A percentile compares a stretch with the other conserved stretches of the same genome.
phyloP scores from a whole-genome alignment of 139 green algal species.

The Tetraselmis chui region DNA sequence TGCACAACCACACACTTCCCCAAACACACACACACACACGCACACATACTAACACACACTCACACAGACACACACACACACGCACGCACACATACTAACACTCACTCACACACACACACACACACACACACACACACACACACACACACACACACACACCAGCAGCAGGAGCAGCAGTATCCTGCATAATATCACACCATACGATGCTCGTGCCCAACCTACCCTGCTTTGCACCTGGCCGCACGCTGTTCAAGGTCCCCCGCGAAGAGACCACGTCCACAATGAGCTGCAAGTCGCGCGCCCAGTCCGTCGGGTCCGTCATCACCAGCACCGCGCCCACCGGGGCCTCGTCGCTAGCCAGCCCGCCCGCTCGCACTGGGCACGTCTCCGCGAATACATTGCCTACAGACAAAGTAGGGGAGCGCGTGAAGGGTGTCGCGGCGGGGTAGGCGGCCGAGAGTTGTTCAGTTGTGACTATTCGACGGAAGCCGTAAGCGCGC shows the following conservation, averaged over 20 bases:
- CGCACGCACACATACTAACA: no score
- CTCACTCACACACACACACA: no score
- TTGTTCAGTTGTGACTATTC: conserved; percentile 38
- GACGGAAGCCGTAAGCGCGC: conserved; percentile 55
- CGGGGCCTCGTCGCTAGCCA: conserved; percentile 38
- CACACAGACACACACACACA: no score
- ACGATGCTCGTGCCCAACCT: no score
- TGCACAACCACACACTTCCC: no score
- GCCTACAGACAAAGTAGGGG: neutral
- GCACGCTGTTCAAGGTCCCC: conserved; percentile 9
- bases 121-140: no score
- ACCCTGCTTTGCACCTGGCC: neutral
- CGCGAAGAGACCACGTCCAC: conserved; percentile 41
- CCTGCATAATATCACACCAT: no score
- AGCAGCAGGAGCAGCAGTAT: no score
- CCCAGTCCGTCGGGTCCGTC: conserved; percentile 65
- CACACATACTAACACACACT: no score
- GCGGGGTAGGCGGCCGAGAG: conserved; percentile 39
- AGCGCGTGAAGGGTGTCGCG: conserved; percentile 43
- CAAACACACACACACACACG: no score
- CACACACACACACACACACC: no score
- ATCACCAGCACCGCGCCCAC: conserved; percentile 61
- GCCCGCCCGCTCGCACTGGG: conserved; percentile 8
- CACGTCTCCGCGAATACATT: neutral
- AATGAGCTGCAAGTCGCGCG: conserved; percentile 59